These are phyloP conservation scores for Brassica juncea DNA, from an alignment of 345 rosid genomes.

Conservation along the genomic window DNA sequence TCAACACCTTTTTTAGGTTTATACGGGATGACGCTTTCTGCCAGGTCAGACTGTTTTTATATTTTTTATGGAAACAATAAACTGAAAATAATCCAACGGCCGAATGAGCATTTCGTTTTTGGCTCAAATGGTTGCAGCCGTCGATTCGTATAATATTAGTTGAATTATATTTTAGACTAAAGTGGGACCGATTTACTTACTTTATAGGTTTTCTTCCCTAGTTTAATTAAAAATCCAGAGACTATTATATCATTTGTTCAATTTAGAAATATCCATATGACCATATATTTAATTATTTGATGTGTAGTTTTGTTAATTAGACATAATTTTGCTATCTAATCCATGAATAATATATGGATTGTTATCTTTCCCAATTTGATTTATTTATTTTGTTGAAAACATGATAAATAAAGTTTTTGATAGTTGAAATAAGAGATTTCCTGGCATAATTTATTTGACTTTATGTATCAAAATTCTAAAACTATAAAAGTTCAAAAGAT, in stretches of 20 bases:
- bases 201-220: constrained; percentile 27
- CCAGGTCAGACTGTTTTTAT: constrained; percentile 54
- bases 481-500: background rate
- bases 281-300: background rate
- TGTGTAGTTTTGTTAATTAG: constrained; percentile 19
- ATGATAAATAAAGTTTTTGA: background rate
- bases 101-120: background rate
- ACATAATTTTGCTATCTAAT: background rate
- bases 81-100: constrained; percentile 48
- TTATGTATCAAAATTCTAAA: background rate
- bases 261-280: constrained; percentile 18
- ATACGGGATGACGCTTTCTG: constrained; percentile 42
- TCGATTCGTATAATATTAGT: constrained; percentile 14
- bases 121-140: constrained; percentile 38
- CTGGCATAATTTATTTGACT: background rate
- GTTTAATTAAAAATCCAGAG: background rate
- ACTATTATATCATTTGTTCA: background rate
- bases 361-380: background rate
- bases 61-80: background rate
- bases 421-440: background rate
- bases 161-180: constrained; percentile 22
- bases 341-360: background rate
- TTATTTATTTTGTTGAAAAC: background rate
- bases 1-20: constrained; percentile 43
- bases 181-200: constrained; percentile 42